phyloP scores from a whole-genome alignment of 805 yeast species.

The Pichia thaimueangensis region DNA sequence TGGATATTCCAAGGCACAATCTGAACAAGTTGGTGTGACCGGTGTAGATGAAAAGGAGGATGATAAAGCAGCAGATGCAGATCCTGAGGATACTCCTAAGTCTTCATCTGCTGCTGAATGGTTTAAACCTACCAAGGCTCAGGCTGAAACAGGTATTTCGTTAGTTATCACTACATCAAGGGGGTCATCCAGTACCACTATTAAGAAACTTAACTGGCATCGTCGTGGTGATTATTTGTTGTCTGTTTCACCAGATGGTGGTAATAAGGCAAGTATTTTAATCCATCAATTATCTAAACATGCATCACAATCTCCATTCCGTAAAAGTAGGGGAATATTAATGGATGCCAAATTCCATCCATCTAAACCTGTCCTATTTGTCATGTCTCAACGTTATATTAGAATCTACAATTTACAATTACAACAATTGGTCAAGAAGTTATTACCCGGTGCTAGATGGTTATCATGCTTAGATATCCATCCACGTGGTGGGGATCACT shows the following conservation, averaged over 20 bases:
- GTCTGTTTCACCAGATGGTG: conserved; percentile 91
- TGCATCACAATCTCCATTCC: conserved; percentile 91
- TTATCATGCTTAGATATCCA: conserved; percentile 86
- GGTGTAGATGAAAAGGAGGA: conserved; percentile 26
- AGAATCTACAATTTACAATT: conserved; percentile 86
- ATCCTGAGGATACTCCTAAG: conserved; percentile 14
- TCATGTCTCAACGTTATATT: conserved; percentile 88
- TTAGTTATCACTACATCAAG: conserved; percentile 56
- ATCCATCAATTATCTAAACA: conserved; percentile 95
- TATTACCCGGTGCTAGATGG: conserved; percentile 96
- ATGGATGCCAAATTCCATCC: conserved; percentile 98
- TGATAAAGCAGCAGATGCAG: conserved; percentile 33
- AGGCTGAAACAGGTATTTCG: conserved; percentile 58
- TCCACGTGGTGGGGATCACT: conserved; percentile 87
- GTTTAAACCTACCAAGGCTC: conserved; percentile 69
- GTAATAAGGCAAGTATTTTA: conserved; percentile 71
- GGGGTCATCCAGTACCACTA: conserved; percentile 43
- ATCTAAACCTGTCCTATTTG: conserved; percentile 86
- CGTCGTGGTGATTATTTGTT: conserved; percentile 96
- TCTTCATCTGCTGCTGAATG: conserved; percentile 54
- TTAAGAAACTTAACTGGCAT: conserved; percentile 90
- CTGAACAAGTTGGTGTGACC: conserved; percentile 22
- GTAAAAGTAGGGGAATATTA: conserved; percentile 84
- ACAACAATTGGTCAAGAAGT: conserved; percentile 75
- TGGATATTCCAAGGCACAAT: conserved; percentile 57